Evolutionary conservation across 108 stramenopile species (phyloP).

Genomic region (Cyclotella cryptica): DNA sequence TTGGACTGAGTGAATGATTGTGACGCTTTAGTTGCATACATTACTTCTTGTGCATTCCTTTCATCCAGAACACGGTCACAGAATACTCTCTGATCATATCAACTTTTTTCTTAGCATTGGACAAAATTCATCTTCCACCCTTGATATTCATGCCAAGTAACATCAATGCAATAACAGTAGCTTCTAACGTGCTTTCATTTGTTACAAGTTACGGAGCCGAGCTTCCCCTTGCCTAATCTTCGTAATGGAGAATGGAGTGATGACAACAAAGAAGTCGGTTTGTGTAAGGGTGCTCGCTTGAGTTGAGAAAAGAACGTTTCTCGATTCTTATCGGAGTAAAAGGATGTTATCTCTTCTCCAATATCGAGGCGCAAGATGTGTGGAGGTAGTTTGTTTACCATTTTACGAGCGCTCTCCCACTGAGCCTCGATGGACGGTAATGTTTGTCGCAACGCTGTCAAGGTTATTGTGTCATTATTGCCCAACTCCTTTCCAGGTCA

Average conservation of each 20-base stretch:
- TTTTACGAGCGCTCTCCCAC: conserved; percentile 60
- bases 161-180: conserved; percentile 39
- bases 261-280: conserved; percentile 13
- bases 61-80: conserved; percentile 24
- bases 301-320: conserved; percentile 6
- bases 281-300: background rate
- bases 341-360: conserved; percentile 33
- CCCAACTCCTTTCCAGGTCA: conserved; percentile 54
- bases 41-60: background rate
- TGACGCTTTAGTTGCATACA: too few relatives aligned
- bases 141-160: conserved; percentile 32
- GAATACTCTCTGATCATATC: conserved; percentile 40
- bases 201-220: background rate
- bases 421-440: conserved; percentile 56
- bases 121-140: conserved; percentile 25
- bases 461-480: conserved; percentile 1
- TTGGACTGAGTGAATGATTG: too few relatives aligned
- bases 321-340: conserved; percentile 11
- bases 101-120: conserved; percentile 25
- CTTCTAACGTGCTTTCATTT: conserved; percentile 44
- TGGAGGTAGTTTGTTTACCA: conserved; percentile 57
- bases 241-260: conserved; percentile 53
- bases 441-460: conserved; percentile 18
- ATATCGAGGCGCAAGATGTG: conserved; percentile 41
- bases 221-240: conserved; percentile 42